Base-by-base conservation (phyloP, 805 yeast genomes). In the Huiozyma sinensis region DNA sequence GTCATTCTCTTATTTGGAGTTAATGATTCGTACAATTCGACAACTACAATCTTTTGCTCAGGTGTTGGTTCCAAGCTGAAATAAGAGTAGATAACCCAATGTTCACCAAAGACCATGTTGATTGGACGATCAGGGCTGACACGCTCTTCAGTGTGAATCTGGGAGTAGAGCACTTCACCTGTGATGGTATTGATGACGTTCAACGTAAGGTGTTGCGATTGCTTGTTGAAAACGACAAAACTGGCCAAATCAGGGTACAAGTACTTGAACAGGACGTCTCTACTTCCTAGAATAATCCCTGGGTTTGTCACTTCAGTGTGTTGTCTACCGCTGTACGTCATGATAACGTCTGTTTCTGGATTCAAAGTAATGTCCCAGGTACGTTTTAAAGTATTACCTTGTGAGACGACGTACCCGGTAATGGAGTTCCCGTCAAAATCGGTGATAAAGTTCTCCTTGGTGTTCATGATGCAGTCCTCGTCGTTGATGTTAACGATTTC, bases 211-310 rank as follows among this genome's bases (percentile, higher is more conserved):
- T 52, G 47, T 1, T 55, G 48, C 0, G 60, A 55, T 2, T 49
- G 52, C 3, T 51, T 44, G 39, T 69, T 56, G 24, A 60, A 52
- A 0, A 80, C 64, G 2, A 80, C 72, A 17, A 79, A 68, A 1
- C 77, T 71, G 1, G 81, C 68, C 17, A 76, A 47, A 53, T 84
- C 77, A 17, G 94, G 95, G 54, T 83, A 72, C 47, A 89, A 64
- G 59, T 83, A 89, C 62, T 90, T 92, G 73, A 89, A 87, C 35
- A 87, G 64, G 1, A 86, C 90, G 1, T 80, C 69, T 56, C 86
- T 73, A 52, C 83, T 79, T 17, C 81, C 80, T 29, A 83, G 64
- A 0, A 83, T 75, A 28, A 75, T 71, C 7, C 95, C 97, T 40
- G 81, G 58, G 10, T 81, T 80, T 0, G 81, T 77, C 5, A 72